Conservation (phyloP, 2,329 filamentous ascomycete genomes). For the Lojkania enalia region DNA sequence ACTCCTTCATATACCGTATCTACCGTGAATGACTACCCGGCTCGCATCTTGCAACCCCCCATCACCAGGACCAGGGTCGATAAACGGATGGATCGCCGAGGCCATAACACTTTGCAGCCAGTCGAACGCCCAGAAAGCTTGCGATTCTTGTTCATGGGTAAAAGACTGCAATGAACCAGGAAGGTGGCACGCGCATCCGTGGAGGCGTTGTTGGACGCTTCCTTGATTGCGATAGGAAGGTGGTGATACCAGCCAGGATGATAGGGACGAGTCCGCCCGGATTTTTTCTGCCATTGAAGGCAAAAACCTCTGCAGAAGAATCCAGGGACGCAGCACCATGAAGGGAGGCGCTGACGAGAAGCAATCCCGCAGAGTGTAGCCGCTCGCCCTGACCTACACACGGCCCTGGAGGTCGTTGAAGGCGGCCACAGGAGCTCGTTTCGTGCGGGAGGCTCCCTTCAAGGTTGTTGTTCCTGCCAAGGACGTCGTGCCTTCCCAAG, state of each 20-base stretch:
- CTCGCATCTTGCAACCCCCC: too few relatives aligned
- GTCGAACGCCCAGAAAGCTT: constrained; percentile 1
- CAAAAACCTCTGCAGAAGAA: too few relatives aligned
- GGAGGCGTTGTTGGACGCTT: neutral
- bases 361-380: too few relatives aligned
- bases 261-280: too few relatives aligned
- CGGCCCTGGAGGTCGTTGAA: too few relatives aligned
- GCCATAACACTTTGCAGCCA: neutral
- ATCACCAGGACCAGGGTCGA: neutral
- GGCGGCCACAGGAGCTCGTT: too few relatives aligned
- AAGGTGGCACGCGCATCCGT: constrained; percentile 1
- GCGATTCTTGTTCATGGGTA: neutral
- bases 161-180: neutral
- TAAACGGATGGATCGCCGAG: neutral
- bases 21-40: too few relatives aligned
- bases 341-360: too few relatives aligned
- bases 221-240: constrained; percentile 3
- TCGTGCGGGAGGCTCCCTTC: neutral
- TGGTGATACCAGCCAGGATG: neutral
- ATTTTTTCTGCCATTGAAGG: too few relatives aligned
- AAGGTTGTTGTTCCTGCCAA: neutral
- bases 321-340: too few relatives aligned
- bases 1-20: too few relatives aligned
- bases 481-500: constrained; percentile 14
- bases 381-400: too few relatives aligned